Percentiles rank a stretch among this genome's conserved stretches.
Conservation (phyloP, 192 early-diverging fungal species). For the Thamnidium elegans region DNA sequence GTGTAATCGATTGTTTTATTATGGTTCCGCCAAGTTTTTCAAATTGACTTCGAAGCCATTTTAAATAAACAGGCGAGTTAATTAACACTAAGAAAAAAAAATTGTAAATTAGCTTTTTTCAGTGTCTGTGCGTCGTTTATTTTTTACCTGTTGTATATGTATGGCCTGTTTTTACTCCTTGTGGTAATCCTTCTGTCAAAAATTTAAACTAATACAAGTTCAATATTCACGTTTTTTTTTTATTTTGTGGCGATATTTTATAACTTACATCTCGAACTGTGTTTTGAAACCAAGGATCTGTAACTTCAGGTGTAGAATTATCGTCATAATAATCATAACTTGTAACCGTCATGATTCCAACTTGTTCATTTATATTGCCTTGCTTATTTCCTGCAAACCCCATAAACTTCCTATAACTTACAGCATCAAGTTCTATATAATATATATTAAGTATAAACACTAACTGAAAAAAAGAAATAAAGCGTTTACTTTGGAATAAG, state of each 20-base stretch:
- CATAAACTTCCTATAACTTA: conserved; percentile 38
- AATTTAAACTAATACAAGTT: conserved; percentile 39
- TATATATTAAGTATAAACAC: background rate
- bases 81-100: conserved; percentile 28
- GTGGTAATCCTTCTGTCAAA: conserved; percentile 49
- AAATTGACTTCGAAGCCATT: conserved; percentile 53
- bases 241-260: background rate
- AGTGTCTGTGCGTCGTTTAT: too few species aligned
- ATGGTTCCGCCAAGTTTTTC: conserved; percentile 49
- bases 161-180: conserved; percentile 54
- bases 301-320: conserved; percentile 42
- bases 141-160: conserved; percentile 56
- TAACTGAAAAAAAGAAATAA: too few species aligned
- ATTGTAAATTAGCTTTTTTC: conserved; percentile 7
- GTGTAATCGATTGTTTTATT: conserved; percentile 31
- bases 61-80: conserved; percentile 64
- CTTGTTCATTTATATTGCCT: conserved; percentile 4
- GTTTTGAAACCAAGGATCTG: conserved; percentile 63
- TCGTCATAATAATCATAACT: conserved; percentile 62
- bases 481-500: conserved; percentile 31
- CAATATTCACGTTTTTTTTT: background rate
- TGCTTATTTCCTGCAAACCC: conserved; percentile 32
- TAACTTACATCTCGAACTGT: conserved; percentile 46
- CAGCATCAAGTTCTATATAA: conserved; percentile 34
- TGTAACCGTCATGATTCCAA: conserved; percentile 52